These are phyloP conservation scores for Cercospora janseana DNA, from an alignment of 2,329 filamentous ascomycete genomes.

Conservation along the genomic window DNA sequence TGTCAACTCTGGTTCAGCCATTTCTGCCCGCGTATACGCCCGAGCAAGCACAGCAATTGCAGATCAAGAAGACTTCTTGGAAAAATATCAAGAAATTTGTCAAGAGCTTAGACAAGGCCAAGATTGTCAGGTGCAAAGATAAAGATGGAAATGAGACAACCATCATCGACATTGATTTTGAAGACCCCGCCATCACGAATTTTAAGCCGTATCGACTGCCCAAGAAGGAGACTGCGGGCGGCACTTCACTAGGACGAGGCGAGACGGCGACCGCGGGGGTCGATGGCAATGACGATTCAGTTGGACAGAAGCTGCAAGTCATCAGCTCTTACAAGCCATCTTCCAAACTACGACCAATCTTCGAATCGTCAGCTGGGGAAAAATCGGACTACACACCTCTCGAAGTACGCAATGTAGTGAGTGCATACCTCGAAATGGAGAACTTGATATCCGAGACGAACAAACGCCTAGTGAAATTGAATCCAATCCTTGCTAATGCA, in stretches of 20 bases:
- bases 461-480: constrained; percentile 60
- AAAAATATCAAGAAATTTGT: constrained; percentile 70
- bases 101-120: constrained; percentile 63
- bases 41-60: constrained; percentile 56
- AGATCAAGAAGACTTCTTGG: constrained; percentile 69
- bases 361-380: constrained; percentile 50
- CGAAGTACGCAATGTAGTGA: constrained; percentile 58
- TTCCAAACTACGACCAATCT: constrained; percentile 56
- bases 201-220: constrained; percentile 65
- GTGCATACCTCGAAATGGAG: constrained; percentile 59
- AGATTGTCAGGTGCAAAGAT: constrained; percentile 64
- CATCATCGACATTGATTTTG: constrained; percentile 64
- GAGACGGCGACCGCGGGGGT: constrained; percentile 40
- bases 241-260: constrained; percentile 37
- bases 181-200: constrained; percentile 51
- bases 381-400: constrained; percentile 55
- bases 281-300: constrained; percentile 40
- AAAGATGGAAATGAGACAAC: constrained; percentile 63
- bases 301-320: constrained; percentile 51
- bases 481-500: constrained; percentile 62
- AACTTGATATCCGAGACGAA: constrained; percentile 57
- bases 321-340: constrained; percentile 58
- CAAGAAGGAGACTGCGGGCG: constrained; percentile 52
- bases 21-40: constrained; percentile 61
- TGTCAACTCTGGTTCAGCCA: constrained; percentile 64